These are phyloP conservation scores for Biscogniauxia mediterranea DNA, from an alignment of 2,329 filamentous ascomycete genomes.

Conservation along the genomic window DNA sequence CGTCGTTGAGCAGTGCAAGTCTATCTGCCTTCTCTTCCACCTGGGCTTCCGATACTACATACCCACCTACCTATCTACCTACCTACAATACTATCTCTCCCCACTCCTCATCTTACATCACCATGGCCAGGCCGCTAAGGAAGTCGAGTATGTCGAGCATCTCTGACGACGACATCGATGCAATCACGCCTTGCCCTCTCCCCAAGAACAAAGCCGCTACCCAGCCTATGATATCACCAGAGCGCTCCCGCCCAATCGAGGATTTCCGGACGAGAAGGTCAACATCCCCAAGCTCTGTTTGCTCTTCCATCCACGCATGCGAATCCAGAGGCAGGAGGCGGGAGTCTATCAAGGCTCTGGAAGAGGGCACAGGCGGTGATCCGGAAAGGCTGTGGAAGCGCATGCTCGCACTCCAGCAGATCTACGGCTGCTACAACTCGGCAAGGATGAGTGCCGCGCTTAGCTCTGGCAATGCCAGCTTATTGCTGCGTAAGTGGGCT, in stretches of 20 bases:
- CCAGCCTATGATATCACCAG: slow-evolving; percentile 5
- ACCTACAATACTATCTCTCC: neutral
- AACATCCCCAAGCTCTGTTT: slow-evolving; percentile 25
- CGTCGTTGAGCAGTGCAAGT: neutral
- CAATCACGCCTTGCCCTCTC: slow-evolving; percentile 34
- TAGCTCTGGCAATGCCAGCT: slow-evolving; percentile 38
- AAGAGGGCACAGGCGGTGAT: slow-evolving; percentile 38
- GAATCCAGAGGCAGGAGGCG: slow-evolving; percentile 16
- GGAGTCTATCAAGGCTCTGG: slow-evolving; percentile 31
- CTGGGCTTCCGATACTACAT: neutral
- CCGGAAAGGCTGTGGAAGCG: slow-evolving; percentile 45
- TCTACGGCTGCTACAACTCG: slow-evolving; percentile 49
- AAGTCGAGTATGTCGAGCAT: slow-evolving; percentile 9
- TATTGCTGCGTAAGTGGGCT: slow-evolving; percentile 44
- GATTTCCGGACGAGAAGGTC: slow-evolving; percentile 23
- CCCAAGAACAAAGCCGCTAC: neutral
- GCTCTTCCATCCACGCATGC: slow-evolving; percentile 14
- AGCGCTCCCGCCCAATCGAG: slow-evolving; percentile 10
- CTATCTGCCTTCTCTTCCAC: neutral
- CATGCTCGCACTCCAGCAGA: slow-evolving; percentile 48
- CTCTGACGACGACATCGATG: slow-evolving; percentile 31
- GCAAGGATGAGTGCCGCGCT: slow-evolving; percentile 48
- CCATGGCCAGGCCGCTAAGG: slow-evolving; percentile 15
- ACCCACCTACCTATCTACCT: neutral
- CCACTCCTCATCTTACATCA: neutral